Base-by-base conservation (phyloP, 805 yeast species). In the Lipomyces sp. region DNA sequence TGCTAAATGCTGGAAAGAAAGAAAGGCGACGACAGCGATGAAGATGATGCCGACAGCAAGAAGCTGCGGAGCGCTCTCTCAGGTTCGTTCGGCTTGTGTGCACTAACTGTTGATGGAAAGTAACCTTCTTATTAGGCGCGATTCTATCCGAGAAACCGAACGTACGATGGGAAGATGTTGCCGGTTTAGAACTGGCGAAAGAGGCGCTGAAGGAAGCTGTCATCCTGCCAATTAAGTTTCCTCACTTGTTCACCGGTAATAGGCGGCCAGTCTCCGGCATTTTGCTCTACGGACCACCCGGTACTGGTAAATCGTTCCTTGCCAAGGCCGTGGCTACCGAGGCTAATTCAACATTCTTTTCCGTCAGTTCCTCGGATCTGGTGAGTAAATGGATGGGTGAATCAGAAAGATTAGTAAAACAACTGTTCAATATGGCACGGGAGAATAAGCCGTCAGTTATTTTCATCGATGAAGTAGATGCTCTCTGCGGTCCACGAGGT, bases 361-460 rank as follows among this genome's bases (percentile, higher is more conserved):
- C 97, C 1, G 97, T 95, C 0, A 89, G 96, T n/a, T 92, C 97
- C 0, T 90, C 97, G 13, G 99, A 95, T 78, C 84, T 95, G 73
- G 98, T 95, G 2, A 89, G 96, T 71, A 95, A 95, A 78, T 95
- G 99, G 99, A 94, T 94, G 98, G 99, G 99, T 73, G 99, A 95
- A 78, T 88, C 96, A 33, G 99, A 95, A 78, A 87, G 98, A 78
- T 85, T 95, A 64, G 98, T 95, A 34, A 95, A 94, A 77, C 98
- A 95, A 76, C 83, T 95, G 70, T 95, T 95, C 79, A 85, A 89
- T 42, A 91, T 94, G 97, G 99, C 99, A 4, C 84, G 99, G 71
- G 99, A 95, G 77, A 90, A 89, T 75, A 93, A 91, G 75, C 99
- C 99, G 0, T 87, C 97, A 0, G 96, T 95, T 72, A 95, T 95